phyloP scores from a whole-genome alignment of 2,329 filamentous ascomycete species.

The Ceratocystis ficicola region DNA sequence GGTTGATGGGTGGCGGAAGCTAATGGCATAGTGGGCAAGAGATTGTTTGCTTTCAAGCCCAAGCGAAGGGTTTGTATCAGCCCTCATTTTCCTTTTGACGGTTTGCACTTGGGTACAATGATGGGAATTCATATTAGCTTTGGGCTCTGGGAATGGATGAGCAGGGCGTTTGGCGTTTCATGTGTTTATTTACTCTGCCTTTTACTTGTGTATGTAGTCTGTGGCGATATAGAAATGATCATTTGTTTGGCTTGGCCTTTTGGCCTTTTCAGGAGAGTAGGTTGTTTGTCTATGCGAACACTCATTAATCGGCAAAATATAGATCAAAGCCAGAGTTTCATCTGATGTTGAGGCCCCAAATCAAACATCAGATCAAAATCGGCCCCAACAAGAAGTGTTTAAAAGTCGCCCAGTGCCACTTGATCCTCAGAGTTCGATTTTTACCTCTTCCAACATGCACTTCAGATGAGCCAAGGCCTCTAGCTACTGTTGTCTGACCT shows the following conservation, averaged over 20 bases:
- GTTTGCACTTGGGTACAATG: background rate
- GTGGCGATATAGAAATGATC: background rate
- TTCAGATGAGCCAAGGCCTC: background rate
- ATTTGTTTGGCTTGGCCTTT: background rate
- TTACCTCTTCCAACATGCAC: background rate
- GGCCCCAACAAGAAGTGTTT: background rate
- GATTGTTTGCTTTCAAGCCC: background rate
- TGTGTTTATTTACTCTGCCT: background rate
- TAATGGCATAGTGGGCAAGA: background rate
- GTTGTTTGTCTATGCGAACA: background rate
- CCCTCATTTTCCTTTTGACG: background rate
- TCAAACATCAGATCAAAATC: background rate
- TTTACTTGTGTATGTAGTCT: background rate
- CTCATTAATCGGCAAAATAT: background rate
- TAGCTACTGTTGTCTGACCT: background rate
- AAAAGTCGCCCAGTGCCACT: background rate
- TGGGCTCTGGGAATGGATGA: background rate
- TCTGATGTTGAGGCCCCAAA: background rate
- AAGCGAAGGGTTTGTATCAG: background rate
- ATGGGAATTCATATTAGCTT: background rate
- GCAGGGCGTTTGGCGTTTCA: background rate
- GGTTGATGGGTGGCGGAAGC: conserved; percentile 31
- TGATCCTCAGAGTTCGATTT: background rate
- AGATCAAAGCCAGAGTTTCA: background rate
- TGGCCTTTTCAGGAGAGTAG: background rate